A percentile compares a stretch with the other conserved stretches of the same genome.
phyloP scores from a whole-genome alignment of 495 filamentous ascomycete species.

The Aspergillus funiculosus region DNA sequence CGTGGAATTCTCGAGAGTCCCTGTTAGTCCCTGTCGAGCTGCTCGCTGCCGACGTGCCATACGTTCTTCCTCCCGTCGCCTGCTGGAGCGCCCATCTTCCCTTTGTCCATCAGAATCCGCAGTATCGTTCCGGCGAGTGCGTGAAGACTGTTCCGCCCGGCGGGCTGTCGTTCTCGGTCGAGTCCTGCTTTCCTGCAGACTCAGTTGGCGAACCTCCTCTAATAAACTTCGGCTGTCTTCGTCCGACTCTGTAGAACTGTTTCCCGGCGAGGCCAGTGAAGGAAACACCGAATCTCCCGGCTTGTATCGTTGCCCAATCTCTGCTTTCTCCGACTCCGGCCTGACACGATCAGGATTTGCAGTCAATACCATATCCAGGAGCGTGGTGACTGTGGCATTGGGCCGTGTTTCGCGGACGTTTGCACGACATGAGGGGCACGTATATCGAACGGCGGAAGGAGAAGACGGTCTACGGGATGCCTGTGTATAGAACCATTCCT shows the following conservation, averaged over 20 bases:
- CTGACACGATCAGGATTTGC: slow-evolving; percentile 67
- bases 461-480: slow-evolving; percentile 43
- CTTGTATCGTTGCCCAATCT: slow-evolving; percentile 63
- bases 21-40: neutral
- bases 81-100: slow-evolving; percentile 34
- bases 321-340: slow-evolving; percentile 61
- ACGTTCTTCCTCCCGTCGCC: slow-evolving; percentile 43
- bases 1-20: slow-evolving; percentile 13
- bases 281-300: slow-evolving; percentile 66
- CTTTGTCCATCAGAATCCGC: slow-evolving; percentile 28
- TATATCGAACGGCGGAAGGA: slow-evolving; percentile 54
- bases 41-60: slow-evolving; percentile 28
- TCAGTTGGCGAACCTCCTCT: slow-evolving; percentile 63
- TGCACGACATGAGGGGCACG: slow-evolving; percentile 90
- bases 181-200: slow-evolving; percentile 55
- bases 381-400: slow-evolving; percentile 51
- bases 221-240: slow-evolving; percentile 65
- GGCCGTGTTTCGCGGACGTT: slow-evolving; percentile 73
- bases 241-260: slow-evolving; percentile 33
- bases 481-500: slow-evolving; percentile 80
- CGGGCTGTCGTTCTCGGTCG: slow-evolving; percentile 29
- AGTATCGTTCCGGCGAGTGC: slow-evolving; percentile 26
- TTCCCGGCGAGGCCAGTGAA: slow-evolving; percentile 9
- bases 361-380: slow-evolving; percentile 46
- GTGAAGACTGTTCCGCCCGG: slow-evolving; percentile 19